Evolutionary conservation across 2,329 filamentous ascomycete species (phyloP).

Genomic region (Aspergillus persii): DNA sequence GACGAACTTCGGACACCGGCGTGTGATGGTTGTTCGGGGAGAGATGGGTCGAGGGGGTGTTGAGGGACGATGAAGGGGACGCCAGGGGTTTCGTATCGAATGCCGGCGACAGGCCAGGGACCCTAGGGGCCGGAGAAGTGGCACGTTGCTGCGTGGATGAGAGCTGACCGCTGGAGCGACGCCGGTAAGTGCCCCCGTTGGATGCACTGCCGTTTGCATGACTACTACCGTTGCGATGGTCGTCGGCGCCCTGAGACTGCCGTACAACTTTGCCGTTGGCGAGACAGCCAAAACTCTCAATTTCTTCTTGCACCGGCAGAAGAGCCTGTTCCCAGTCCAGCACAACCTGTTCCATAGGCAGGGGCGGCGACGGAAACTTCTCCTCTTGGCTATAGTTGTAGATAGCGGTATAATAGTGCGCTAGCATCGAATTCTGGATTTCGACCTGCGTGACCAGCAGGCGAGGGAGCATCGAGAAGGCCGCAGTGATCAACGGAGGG

Average conservation of each 20-base stretch:
- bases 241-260: conserved; percentile 11
- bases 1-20: conserved; percentile 31
- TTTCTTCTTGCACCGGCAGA: conserved; percentile 61
- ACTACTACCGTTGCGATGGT: conserved; percentile 34
- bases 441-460: conserved; percentile 69
- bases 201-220: conserved; percentile 44
- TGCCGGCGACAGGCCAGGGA: conserved; percentile 10
- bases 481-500: conserved; percentile 67
- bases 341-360: conserved; percentile 70
- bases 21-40: conserved; percentile 19
- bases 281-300: conserved; percentile 65
- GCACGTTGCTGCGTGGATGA: conserved; percentile 11
- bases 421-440: conserved; percentile 75
- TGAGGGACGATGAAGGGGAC: conserved; percentile 12
- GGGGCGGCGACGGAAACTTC: conserved; percentile 68
- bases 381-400: conserved; percentile 70
- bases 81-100: conserved; percentile 27
- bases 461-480: conserved; percentile 71
- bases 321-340: conserved; percentile 64
- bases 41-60: conserved; percentile 6
- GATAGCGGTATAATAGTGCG: conserved; percentile 73
- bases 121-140: conserved; percentile 17
- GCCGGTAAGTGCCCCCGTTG: conserved; percentile 27
- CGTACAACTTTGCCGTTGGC: conserved; percentile 60
- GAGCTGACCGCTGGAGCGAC: conserved; percentile 35